phyloP scores from a whole-genome alignment of 139 green algal genomes.

The Picochlorum sp. region DNA sequence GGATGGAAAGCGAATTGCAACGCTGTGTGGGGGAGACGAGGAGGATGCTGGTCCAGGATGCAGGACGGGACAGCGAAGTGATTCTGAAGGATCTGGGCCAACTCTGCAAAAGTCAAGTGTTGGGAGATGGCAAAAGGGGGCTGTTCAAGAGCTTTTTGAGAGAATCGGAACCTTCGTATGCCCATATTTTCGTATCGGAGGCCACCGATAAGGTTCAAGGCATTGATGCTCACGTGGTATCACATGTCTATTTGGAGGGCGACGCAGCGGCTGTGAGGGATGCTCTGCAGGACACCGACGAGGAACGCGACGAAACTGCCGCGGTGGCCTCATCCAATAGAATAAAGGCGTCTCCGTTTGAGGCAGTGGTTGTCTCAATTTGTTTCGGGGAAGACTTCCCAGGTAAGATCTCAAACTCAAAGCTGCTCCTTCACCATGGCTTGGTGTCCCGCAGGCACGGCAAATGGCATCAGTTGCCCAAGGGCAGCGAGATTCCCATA shows the following conservation, averaged over 20 bases:
- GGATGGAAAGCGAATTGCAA: too few relatives aligned
- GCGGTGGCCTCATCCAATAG: background rate
- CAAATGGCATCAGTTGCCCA: slow-evolving; percentile 16
- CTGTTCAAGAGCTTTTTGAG: background rate
- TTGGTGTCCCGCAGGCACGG: slow-evolving; percentile 12
- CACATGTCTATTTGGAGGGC: slow-evolving; percentile 16
- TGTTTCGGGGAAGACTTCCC: slow-evolving; percentile 11
- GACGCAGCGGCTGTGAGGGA: background rate
- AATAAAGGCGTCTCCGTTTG: slow-evolving; percentile 9
- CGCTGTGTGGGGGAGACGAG: too few relatives aligned
- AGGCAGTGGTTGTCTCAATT: slow-evolving; percentile 22
- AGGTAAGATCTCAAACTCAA: background rate
- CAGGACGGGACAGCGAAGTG: too few relatives aligned
- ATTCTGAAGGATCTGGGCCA: too few relatives aligned
- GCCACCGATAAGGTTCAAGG: slow-evolving; percentile 10
- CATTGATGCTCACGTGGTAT: slow-evolving; percentile 20
- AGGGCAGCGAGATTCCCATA: slow-evolving; percentile 4
- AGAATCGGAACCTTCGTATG: background rate
- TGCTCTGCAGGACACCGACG: background rate
- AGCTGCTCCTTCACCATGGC: slow-evolving; percentile 15
- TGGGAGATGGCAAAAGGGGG: too few relatives aligned
- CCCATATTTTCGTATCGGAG: slow-evolving; percentile 18
- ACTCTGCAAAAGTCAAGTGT: too few relatives aligned
- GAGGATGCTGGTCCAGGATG: too few relatives aligned
- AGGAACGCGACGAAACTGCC: background rate